These are phyloP conservation scores for Podaxis sp. DNA, from an alignment of 768 basidiomycete species.

Conservation along the genomic window DNA sequence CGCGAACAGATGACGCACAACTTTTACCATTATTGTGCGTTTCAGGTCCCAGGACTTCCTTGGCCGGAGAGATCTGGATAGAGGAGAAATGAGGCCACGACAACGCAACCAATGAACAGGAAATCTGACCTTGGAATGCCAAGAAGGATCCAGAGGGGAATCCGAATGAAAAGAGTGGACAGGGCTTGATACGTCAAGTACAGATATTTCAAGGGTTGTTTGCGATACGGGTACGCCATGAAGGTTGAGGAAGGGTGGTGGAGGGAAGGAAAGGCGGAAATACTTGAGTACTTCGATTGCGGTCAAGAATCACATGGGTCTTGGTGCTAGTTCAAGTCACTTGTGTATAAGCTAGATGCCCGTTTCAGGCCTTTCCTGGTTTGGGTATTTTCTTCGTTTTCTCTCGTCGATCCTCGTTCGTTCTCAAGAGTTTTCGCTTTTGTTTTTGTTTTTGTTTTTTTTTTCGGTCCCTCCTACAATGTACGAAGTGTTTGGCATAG, in stretches of 20 bases:
- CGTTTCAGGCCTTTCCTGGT: too few species aligned
- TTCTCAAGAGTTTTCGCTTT: too few species aligned
- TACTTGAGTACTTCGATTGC: neutral
- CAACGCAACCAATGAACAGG: neutral
- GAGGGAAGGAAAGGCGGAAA: neutral
- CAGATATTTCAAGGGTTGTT: conserved; percentile 50
- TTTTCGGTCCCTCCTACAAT: too few species aligned
- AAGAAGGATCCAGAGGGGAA: conserved; percentile 49
- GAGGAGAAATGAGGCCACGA: neutral
- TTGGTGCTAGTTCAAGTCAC: neutral
- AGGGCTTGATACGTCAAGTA: conserved; percentile 46
- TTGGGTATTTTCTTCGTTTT: too few species aligned
- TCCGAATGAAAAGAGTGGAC: conserved; percentile 38
- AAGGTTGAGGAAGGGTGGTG: neutral
- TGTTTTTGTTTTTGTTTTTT: too few species aligned
- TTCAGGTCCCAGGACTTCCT: conserved; percentile 45
- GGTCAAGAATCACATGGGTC: neutral
- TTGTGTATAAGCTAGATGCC: too few species aligned
- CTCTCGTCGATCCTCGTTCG: too few species aligned
- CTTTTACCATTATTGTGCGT: conserved; percentile 36
- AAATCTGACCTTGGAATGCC: conserved; percentile 34
- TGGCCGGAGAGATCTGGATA: conserved; percentile 40
- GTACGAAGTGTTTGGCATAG: too few species aligned
- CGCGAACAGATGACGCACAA: conserved; percentile 30
- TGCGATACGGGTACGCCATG: conserved; percentile 33